Conservation (phyloP, 2,329 filamentous ascomycete species). For the Aspergillus japonicus region DNA sequence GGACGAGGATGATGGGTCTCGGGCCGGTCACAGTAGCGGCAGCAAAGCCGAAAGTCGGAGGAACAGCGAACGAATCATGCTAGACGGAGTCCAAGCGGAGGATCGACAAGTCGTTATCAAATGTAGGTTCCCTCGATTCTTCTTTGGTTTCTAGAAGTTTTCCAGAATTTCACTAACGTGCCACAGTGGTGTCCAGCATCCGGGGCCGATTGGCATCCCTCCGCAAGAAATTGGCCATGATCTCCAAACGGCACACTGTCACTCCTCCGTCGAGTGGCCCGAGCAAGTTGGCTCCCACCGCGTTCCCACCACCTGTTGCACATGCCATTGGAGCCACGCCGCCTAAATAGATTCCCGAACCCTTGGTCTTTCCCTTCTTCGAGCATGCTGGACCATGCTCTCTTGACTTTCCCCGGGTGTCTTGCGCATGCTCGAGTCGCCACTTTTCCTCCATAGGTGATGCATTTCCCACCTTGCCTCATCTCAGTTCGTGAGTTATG, state of each 20-base stretch:
- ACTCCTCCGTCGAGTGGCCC: conserved; percentile 34
- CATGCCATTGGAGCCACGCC: conserved; percentile 35
- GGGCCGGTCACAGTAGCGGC: conserved; percentile 24
- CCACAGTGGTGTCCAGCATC: conserved; percentile 50
- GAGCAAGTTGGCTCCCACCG: conserved; percentile 31
- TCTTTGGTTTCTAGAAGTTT: neutral
- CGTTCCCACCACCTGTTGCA: conserved; percentile 31
- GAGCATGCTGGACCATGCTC: conserved; percentile 20
- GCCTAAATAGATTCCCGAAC: conserved; percentile 26
- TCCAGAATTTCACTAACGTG: conserved; percentile 23
- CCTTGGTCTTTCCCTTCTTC: conserved; percentile 1
- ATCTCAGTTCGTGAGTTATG: neutral
- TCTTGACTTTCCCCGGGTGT: no score
- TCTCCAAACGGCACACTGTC: conserved; percentile 45
- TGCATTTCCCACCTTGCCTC: neutral
- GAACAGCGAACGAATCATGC: conserved; percentile 35
- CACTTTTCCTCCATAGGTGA: neutral
- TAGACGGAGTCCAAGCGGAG: conserved; percentile 48
- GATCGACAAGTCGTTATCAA: conserved; percentile 52
- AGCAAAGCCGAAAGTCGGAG: conserved; percentile 26
- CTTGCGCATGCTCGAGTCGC: no score
- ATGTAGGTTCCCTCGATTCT: conserved; percentile 39
- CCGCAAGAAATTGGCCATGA: conserved; percentile 50
- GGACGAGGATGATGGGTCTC: conserved; percentile 68
- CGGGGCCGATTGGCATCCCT: conserved; percentile 48